phyloP scores from a whole-genome alignment of 805 yeast species.

The Metschnikowia picachoensis region DNA sequence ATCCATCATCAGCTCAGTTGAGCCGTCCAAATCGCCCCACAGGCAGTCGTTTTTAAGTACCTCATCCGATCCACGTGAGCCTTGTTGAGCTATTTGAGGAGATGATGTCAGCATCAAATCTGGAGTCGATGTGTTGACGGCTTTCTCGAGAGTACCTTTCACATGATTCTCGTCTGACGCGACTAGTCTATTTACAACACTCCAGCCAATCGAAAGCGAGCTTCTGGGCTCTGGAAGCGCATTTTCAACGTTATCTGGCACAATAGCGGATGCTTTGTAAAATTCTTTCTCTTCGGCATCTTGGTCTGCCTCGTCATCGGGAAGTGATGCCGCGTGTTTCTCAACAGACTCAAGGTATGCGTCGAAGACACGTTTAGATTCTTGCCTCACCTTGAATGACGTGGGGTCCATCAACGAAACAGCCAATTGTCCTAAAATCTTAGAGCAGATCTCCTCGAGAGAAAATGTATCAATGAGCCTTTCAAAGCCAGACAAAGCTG shows the following conservation, averaged over 20 bases:
- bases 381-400: conserved; percentile 62
- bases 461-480: conserved; percentile 61
- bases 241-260: background rate
- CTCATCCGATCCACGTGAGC: conserved; percentile 13
- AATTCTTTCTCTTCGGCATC: conserved; percentile 37
- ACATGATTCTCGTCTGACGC: conserved; percentile 22
- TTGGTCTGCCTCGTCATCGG: conserved; percentile 34
- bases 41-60: conserved; percentile 17
- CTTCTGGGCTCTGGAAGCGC: conserved; percentile 8
- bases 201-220: conserved; percentile 33
- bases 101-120: conserved; percentile 29
- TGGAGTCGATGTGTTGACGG: conserved; percentile 36
- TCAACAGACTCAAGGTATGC: conserved; percentile 45
- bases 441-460: conserved; percentile 73
- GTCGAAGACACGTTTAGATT: conserved; percentile 68
- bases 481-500: conserved; percentile 72
- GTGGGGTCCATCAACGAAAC: conserved; percentile 73
- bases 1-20: background rate
- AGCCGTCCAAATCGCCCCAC: conserved; percentile 11
- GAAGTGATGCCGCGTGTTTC: conserved; percentile 32
- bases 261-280: conserved; percentile 24
- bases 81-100: conserved; percentile 18
- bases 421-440: conserved; percentile 79
- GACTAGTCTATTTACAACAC: conserved; percentile 33
- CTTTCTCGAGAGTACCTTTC: conserved; percentile 34